Percentiles rank a stretch among this genome's conserved stretches.
These are phyloP conservation scores for Naganishia friedmannii DNA, from an alignment of 768 basidiomycete species.

Conservation along the genomic window DNA sequence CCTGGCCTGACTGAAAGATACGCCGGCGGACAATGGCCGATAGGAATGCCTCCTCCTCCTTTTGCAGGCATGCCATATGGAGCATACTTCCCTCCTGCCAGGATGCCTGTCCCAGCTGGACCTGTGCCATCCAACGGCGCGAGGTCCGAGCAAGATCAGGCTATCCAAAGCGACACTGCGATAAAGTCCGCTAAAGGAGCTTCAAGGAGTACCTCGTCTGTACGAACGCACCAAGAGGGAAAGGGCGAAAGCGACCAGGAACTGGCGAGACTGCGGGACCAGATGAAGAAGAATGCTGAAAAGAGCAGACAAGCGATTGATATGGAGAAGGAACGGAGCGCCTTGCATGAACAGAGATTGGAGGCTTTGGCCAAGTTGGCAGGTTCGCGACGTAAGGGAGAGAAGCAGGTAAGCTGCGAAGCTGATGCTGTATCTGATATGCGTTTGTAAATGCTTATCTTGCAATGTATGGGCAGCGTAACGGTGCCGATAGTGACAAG, in stretches of 20 bases:
- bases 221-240: neutral
- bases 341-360: conserved; percentile 7
- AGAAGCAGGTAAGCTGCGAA: conserved; percentile 8
- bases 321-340: neutral
- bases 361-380: conserved; percentile 16
- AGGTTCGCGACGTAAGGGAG: neutral
- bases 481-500: neutral
- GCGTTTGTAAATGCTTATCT: neutral
- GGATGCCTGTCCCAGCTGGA: neutral
- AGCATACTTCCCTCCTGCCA: neutral
- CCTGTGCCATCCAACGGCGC: neutral
- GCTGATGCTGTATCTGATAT: neutral
- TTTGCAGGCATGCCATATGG: neutral
- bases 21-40: neutral
- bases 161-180: neutral
- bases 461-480: neutral
- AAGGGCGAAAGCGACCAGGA: neutral
- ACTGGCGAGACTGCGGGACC: neutral
- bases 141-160: neutral
- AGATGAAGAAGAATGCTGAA: conserved; percentile 24
- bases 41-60: neutral
- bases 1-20: too few species aligned
- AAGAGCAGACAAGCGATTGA: conserved; percentile 19
- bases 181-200: neutral
- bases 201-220: neutral